These are phyloP conservation scores for Termitomyces sp. DNA, from an alignment of 768 basidiomycete species.

Conservation along the genomic window DNA sequence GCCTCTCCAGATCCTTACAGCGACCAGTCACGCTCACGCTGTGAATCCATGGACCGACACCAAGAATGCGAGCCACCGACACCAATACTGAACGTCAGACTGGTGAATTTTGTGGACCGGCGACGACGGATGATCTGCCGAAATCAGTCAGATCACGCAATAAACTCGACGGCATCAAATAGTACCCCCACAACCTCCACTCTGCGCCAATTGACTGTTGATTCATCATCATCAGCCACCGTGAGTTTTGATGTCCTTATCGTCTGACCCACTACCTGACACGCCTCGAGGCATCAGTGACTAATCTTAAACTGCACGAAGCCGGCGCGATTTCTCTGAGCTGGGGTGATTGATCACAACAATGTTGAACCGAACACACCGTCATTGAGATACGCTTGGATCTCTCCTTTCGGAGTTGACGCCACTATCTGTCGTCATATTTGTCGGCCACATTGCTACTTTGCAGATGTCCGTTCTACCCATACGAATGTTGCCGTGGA, in stretches of 20 bases:
- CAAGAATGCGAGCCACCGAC: conserved; percentile 10
- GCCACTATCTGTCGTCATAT: not conserved
- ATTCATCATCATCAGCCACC: not conserved
- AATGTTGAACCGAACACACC: not conserved
- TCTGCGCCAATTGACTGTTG: not conserved
- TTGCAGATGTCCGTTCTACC: not conserved
- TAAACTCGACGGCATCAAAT: not conserved
- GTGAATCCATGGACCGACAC: conserved; percentile 11
- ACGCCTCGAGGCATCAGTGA: not conserved
- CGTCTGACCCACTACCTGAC: not conserved
- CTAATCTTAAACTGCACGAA: conserved; percentile 18
- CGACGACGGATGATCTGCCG: conserved; percentile 12
- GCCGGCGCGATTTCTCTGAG: conserved; percentile 21
- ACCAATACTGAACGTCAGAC: conserved; percentile 24
- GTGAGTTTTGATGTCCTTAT: not conserved
- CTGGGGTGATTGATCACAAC: conserved; percentile 21
- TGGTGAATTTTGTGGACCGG: conserved; percentile 22
- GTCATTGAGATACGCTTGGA: not conserved
- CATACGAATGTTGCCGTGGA: not conserved
- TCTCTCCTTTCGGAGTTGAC: not conserved
- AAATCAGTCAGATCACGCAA: not conserved
- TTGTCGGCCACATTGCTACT: not conserved
- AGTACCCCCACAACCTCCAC: conserved; percentile 2
- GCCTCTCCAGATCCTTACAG: conserved; percentile 9
- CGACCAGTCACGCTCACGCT: conserved; percentile 1